phyloP scores from a whole-genome alignment of 129 eudicot species.

The Artemisia tridentata region DNA sequence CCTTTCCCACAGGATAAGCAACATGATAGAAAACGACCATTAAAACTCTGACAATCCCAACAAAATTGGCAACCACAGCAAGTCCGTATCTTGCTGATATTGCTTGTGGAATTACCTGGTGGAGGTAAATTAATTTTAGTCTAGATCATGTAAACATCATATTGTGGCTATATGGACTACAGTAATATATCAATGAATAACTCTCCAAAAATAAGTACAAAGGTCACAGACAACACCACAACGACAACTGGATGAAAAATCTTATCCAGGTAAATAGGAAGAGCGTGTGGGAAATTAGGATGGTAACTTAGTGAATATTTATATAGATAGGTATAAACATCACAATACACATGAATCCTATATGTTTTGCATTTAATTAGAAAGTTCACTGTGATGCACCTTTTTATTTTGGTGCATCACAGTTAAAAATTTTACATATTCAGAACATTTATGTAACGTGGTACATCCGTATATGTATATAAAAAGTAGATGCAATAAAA shows the following conservation, averaged over 20 bases:
- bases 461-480: too few species aligned
- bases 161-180: background rate
- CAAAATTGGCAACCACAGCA: slow-evolving; percentile 91
- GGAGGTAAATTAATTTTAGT: slow-evolving; percentile 21
- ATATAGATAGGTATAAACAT: background rate
- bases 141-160: slow-evolving; percentile 8
- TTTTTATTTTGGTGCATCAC: too few species aligned
- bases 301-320: slow-evolving; percentile 7
- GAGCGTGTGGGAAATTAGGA: slow-evolving; percentile 62
- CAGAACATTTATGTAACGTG: too few species aligned
- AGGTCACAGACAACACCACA: slow-evolving; percentile 85
- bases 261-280: slow-evolving; percentile 87
- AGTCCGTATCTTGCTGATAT: slow-evolving; percentile 90
- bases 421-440: too few species aligned
- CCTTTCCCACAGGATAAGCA: slow-evolving; percentile 97
- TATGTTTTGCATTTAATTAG: background rate
- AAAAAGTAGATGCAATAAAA: too few species aligned
- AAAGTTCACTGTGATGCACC: slow-evolving; percentile 11
- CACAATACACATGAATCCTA: slow-evolving; percentile 1
- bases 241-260: slow-evolving; percentile 84
- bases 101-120: slow-evolving; percentile 95
- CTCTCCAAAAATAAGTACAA: slow-evolving; percentile 95
- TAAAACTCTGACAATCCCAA: slow-evolving; percentile 79
- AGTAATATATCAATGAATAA: slow-evolving; percentile 30
- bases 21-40: slow-evolving; percentile 89